Evolutionary conservation across 805 yeast species (phyloP).

Genomic region (Maudiozyma barnettii): DNA sequence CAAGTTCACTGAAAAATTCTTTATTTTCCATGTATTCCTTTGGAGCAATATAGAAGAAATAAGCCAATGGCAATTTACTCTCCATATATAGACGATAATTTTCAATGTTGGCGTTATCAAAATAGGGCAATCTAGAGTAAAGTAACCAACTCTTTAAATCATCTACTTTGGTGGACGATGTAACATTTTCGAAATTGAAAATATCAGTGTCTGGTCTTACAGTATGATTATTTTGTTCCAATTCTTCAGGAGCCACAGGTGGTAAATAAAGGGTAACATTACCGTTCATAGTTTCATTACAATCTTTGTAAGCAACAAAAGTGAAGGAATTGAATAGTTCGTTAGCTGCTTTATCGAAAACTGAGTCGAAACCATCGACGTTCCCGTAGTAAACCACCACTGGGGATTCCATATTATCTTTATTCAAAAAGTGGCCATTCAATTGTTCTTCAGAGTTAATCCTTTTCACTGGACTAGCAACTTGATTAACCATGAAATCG

Average conservation of each 20-base stretch:
- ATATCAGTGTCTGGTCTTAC: background rate
- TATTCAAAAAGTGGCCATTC: slow-evolving; percentile 30
- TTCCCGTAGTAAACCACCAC: slow-evolving; percentile 46
- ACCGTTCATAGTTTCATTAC: background rate
- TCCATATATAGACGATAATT: slow-evolving; percentile 69
- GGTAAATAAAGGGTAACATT: slow-evolving; percentile 6
- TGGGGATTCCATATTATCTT: slow-evolving; percentile 33
- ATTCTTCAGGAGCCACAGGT: background rate
- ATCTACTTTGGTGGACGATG: slow-evolving; percentile 10
- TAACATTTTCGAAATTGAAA: background rate
- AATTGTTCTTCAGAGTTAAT: slow-evolving; percentile 41
- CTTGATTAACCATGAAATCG: slow-evolving; percentile 67
- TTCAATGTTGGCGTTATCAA: slow-evolving; percentile 78
- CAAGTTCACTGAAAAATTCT: slow-evolving; percentile 48
- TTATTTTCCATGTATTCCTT: slow-evolving; percentile 54
- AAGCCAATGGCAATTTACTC: slow-evolving; percentile 70
- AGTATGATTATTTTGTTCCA: background rate
- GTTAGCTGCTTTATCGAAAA: slow-evolving; percentile 56
- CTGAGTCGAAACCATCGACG: slow-evolving; percentile 33
- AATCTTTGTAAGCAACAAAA: slow-evolving; percentile 40
- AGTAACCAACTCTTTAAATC: slow-evolving; percentile 23
- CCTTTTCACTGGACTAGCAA: slow-evolving; percentile 62
- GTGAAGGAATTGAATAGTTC: slow-evolving; percentile 50
- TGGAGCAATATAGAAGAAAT: slow-evolving; percentile 65
- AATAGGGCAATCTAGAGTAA: slow-evolving; percentile 65